Conservation (phyloP, 208 protist genomes). For the Acanthamoeba lenticulata region DNA sequence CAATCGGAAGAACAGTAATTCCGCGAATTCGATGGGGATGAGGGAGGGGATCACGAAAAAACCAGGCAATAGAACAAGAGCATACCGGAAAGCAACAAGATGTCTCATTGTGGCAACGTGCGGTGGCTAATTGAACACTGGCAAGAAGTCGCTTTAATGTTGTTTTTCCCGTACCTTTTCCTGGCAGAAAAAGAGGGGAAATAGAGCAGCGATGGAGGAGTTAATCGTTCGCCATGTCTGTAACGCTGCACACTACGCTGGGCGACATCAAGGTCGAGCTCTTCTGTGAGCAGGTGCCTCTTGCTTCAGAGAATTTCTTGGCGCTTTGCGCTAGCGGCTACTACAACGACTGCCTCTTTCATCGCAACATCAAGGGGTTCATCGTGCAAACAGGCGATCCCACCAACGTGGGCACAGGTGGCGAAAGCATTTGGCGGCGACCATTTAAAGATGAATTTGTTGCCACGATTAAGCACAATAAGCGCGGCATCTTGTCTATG, state of each 20-base stretch:
- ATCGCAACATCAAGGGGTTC: slow-evolving; percentile 94
- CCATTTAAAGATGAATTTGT: slow-evolving; percentile 94
- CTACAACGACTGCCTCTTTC: slow-evolving; percentile 95
- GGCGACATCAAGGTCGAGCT: slow-evolving; percentile 93
- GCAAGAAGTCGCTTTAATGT: too few species aligned
- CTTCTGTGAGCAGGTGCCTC: slow-evolving; percentile 92
- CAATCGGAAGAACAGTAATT: too few species aligned
- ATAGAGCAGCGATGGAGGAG: too few species aligned
- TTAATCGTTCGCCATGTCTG: too few species aligned
- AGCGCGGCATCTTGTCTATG: slow-evolving; percentile 73
- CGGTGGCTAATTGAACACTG: too few species aligned
- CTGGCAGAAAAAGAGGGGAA: neutral
- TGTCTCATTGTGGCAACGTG: too few species aligned
- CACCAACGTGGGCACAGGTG: slow-evolving; percentile 91
- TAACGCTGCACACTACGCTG: slow-evolving; percentile 87
- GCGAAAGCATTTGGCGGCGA: slow-evolving; percentile 92
- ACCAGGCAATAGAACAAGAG: too few species aligned
- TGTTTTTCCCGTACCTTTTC: too few species aligned
- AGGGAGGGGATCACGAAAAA: too few species aligned
- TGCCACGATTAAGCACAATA: slow-evolving; percentile 51
- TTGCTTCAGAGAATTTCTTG: slow-evolving; percentile 96
- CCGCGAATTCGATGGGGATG: neutral
- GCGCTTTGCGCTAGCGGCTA: slow-evolving; percentile 90
- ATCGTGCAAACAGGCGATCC: slow-evolving; percentile 96
- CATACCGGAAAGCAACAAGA: neutral